Percentiles rank a stretch among this genome's conserved stretches.
Conservation (phyloP, 192 early-diverging fungal genomes). For the Gamsiella multidivaricata region DNA sequence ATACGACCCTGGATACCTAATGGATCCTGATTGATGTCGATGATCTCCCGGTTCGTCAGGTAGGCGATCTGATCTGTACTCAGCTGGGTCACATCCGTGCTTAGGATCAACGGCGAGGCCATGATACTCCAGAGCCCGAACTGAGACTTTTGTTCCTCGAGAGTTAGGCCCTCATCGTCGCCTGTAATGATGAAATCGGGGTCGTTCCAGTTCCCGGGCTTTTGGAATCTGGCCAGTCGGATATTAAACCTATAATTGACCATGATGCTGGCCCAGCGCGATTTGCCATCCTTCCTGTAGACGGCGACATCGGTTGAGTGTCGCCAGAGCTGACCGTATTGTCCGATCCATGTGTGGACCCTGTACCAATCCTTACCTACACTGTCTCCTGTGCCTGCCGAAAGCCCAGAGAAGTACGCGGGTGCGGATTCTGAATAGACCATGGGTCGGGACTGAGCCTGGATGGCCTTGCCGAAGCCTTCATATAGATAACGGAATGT, state of each 20-base stretch:
- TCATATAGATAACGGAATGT: constrained; percentile 41
- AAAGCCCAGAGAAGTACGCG: constrained; percentile 52
- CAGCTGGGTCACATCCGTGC: constrained; percentile 60
- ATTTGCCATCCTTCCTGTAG: constrained; percentile 38
- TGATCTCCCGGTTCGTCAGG: constrained; percentile 61
- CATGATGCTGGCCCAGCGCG: constrained; percentile 49
- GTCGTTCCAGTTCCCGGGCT: constrained; percentile 54
- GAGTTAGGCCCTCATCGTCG: constrained; percentile 53
- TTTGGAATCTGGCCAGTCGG: constrained; percentile 50
- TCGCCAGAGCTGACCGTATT: constrained; percentile 55
- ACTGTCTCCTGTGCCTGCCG: constrained; percentile 41
- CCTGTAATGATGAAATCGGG: constrained; percentile 56
- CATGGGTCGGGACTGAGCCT: constrained; percentile 36
- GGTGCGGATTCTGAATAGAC: constrained; percentile 54
- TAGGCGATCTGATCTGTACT: constrained; percentile 38
- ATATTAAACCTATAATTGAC: constrained; percentile 56
- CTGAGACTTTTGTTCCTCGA: constrained; percentile 59
- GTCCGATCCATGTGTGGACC: constrained; percentile 52
- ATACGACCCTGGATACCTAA: constrained; percentile 54
- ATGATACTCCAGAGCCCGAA: constrained; percentile 68
- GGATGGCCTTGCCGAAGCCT: constrained; percentile 19
- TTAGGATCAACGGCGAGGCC: constrained; percentile 69
- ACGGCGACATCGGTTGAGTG: constrained; percentile 53
- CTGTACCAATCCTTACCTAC: constrained; percentile 54
- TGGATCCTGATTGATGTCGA: constrained; percentile 71